Percentiles rank a stretch among this genome's conserved stretches.
Evolutionary conservation across 192 early-diverging fungal genomes (phyloP).

Genomic region (Coemansia javaensis): DNA sequence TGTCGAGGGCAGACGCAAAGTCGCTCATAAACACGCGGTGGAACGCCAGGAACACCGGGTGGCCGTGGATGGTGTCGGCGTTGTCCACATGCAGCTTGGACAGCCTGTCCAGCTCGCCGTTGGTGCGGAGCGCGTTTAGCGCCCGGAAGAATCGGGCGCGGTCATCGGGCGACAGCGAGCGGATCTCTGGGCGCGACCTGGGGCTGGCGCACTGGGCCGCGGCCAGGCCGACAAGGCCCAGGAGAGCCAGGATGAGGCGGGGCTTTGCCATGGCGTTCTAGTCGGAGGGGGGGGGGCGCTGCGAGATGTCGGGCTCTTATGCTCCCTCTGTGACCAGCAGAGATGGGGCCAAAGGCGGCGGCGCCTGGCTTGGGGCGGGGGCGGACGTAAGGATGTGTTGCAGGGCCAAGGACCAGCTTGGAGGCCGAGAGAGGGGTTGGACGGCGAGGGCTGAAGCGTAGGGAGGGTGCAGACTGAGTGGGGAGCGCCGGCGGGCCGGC

Average conservation of each 20-base stretch:
- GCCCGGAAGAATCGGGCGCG: conserved; percentile 43
- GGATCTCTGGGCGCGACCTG: conserved; percentile 40
- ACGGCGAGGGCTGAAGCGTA: conserved; percentile 4
- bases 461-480: conserved; percentile 7
- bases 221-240: conserved; percentile 22
- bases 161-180: conserved; percentile 44
- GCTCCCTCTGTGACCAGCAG: neutral
- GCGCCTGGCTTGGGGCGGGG: neutral
- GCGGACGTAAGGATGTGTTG: neutral
- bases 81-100: conserved; percentile 47
- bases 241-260: conserved; percentile 12
- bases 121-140: conserved; percentile 23
- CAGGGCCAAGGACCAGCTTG: conserved; percentile 26
- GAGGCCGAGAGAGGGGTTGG: conserved; percentile 5
- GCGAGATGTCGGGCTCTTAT: neutral
- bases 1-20: conserved; percentile 51
- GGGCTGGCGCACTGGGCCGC: conserved; percentile 38
- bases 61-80: conserved; percentile 45
- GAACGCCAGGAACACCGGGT: conserved; percentile 51
- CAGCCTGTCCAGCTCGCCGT: conserved; percentile 46
- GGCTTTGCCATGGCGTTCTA: conserved; percentile 24
- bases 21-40: conserved; percentile 53
- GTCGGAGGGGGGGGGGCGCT: neutral
- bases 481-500: conserved; percentile 3
- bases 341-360: neutral